Conservation (phyloP, 2,329 filamentous ascomycete species). For the Venturia nashicola region DNA sequence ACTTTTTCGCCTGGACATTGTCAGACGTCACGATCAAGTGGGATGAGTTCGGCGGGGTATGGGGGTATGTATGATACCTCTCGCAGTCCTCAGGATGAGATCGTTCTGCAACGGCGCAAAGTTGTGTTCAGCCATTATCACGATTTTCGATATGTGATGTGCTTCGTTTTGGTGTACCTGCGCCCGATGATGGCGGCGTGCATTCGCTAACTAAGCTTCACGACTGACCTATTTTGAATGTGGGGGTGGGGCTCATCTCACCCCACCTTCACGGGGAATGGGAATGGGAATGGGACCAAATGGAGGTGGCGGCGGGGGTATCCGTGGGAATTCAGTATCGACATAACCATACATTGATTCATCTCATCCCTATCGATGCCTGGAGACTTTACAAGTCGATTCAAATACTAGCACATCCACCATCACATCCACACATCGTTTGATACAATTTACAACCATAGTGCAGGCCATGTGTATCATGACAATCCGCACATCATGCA, state of each 20-base stretch:
- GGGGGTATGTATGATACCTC: too few relatives aligned
- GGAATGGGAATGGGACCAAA: too few relatives aligned
- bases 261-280: not conserved
- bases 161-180: not conserved
- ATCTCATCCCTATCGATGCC: not conserved
- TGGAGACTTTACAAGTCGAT: not conserved
- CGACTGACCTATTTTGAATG: not conserved
- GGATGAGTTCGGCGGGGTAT: not conserved
- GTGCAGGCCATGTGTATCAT: not conserved
- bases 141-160: not conserved
- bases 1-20: conserved; percentile 61
- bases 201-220: not conserved
- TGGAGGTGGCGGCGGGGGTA: not conserved
- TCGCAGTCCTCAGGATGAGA: conserved; percentile 75
- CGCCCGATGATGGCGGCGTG: not conserved
- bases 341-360: not conserved
- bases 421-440: not conserved
- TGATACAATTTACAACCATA: not conserved
- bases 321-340: not conserved
- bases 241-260: not conserved
- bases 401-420: not conserved
- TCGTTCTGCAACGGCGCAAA: conserved; percentile 90
- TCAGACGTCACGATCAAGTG: conserved; percentile 3
- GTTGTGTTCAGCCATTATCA: conserved; percentile 20
- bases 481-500: not conserved